phyloP scores from a whole-genome alignment of 1,284 basidiomycete species.

The Macrocystidia cucumis region DNA sequence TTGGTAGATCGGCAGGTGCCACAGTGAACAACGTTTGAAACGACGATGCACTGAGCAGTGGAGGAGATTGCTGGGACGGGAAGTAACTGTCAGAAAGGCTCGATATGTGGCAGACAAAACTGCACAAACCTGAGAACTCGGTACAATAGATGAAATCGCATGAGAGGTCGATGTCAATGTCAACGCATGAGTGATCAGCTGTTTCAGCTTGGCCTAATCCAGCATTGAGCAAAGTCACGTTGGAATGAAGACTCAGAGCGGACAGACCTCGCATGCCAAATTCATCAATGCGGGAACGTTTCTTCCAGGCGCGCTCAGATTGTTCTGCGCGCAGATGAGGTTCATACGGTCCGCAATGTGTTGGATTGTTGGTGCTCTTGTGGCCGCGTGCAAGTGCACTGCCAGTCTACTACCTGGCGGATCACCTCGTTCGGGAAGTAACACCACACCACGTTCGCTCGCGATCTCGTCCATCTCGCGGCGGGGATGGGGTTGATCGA shows the following conservation, averaged over 20 bases:
- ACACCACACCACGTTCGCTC: constrained; percentile 57
- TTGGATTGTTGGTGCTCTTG: constrained; percentile 64
- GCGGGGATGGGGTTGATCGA: constrained; percentile 33
- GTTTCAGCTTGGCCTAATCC: constrained; percentile 68
- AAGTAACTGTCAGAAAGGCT: constrained; percentile 7
- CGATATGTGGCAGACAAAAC: constrained; percentile 36
- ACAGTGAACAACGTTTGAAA: constrained; percentile 73
- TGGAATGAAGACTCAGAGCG: not conserved
- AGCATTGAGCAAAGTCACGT: constrained; percentile 4
- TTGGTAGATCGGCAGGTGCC: constrained; percentile 69
- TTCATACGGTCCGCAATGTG: constrained; percentile 74
- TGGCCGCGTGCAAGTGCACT: constrained; percentile 61
- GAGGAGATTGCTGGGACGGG: constrained; percentile 29
- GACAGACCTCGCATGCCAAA: constrained; percentile 65
- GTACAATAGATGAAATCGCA: constrained; percentile 68
- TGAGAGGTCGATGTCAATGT: constrained; percentile 69
- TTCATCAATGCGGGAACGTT: constrained; percentile 62
- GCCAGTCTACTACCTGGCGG: constrained; percentile 63
- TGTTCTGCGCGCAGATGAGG: constrained; percentile 72
- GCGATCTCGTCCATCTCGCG: constrained; percentile 58
- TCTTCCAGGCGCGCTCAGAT: constrained; percentile 51
- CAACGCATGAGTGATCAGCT: constrained; percentile 70
- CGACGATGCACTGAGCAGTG: constrained; percentile 54
- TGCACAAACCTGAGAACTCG: no score
- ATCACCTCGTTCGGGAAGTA: constrained; percentile 58